Evolutionary conservation across 257 asterid genomes (phyloP).

Genomic region (Fraxinus excelsior): DNA sequence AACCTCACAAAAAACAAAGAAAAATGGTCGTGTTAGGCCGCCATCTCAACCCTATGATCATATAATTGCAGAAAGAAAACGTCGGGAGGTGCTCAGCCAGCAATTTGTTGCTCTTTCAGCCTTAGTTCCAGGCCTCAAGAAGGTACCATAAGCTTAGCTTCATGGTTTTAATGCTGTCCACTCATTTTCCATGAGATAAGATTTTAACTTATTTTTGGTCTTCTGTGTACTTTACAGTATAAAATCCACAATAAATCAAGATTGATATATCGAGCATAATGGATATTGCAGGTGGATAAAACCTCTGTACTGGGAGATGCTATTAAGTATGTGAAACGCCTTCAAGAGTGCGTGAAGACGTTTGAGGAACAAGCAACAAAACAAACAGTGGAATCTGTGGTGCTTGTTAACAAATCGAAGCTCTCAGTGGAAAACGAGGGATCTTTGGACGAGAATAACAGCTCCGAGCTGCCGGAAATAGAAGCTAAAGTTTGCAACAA

Average conservation of each 20-base stretch:
- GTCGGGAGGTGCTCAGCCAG: conserved; percentile 42
- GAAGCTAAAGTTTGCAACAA: conserved; percentile 27
- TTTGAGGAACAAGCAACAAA: conserved; percentile 34
- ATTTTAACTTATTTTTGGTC: background rate
- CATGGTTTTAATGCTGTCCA: background rate
- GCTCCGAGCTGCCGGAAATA: conserved; percentile 31
- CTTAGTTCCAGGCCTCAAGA: conserved; percentile 46
- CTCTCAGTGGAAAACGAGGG: conserved; percentile 23
- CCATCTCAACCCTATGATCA: conserved; percentile 40
- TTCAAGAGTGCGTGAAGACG: conserved; percentile 35
- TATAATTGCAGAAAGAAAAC: conserved; percentile 45
- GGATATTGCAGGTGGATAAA: conserved; percentile 37
- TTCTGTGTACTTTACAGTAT: too few species aligned
- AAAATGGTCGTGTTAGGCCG: conserved; percentile 26
- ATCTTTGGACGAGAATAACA: conserved; percentile 26
- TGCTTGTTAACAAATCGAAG: conserved; percentile 30
- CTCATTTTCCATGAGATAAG: background rate
- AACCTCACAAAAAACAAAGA: conserved; percentile 4
- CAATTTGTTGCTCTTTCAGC: conserved; percentile 42
- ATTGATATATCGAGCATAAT: background rate
- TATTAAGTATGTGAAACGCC: conserved; percentile 37
- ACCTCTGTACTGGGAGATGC: conserved; percentile 41
- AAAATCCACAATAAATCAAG: background rate
- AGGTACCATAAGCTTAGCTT: conserved; percentile 27
- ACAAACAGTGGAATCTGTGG: conserved; percentile 22